Base-by-base conservation (phyloP, 2,329 filamentous ascomycete genomes). In the Botryotinia convoluta region DNA sequence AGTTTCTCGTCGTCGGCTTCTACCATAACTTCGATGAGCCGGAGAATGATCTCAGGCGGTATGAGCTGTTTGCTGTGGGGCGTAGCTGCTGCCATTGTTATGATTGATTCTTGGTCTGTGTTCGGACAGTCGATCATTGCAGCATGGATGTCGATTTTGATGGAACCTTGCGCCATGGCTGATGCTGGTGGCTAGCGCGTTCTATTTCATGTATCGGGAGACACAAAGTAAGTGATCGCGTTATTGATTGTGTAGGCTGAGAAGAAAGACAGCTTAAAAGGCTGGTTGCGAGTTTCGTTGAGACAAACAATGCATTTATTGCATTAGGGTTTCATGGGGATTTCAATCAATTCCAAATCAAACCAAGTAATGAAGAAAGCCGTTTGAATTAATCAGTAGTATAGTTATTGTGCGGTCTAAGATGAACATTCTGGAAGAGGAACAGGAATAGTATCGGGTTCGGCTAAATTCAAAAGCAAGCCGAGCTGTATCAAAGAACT, bases 111-210 rank as follows among this genome's bases (percentile, higher is more conserved):
- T 54, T 29, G 4, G 14, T 4, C n/a, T 29, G 51, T 29, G 5
- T 29, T 29, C 18, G 51, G n/a, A 29, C 18, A 18, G 6, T 8
- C n/a, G 51, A 54, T 54, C n/a, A 29, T 54, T 18, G n/a, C 6
- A 18, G 51, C 26, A 18, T n/a, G n/a, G 1, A 54, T 29, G 7
- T 29, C n/a, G n/a, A 8, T 8, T 3, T 54, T 6, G 6, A 18
- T 54, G 51, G 3, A 29, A 29, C 1, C 1, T 54, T 54, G n/a
- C n/a, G 51, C 12, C n/a, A 54, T 54, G n/a, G n/a, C 7, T 3
- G 3, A 18, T 54, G 6, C 14, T 8, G 1, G 2, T 8, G n/a
- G 6, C 7, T 5, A 29, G 6, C 1, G 1, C 14, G 3, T 29
- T 54, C 3, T 54, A 1, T 18, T 6, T 18, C 6, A 16, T 29